Evolutionary conservation across 2,329 filamentous ascomycete species (phyloP), one percentile per base, ranked within the genome.

Genomic region (Pseudovirgaria hyperparasitica): DNA sequence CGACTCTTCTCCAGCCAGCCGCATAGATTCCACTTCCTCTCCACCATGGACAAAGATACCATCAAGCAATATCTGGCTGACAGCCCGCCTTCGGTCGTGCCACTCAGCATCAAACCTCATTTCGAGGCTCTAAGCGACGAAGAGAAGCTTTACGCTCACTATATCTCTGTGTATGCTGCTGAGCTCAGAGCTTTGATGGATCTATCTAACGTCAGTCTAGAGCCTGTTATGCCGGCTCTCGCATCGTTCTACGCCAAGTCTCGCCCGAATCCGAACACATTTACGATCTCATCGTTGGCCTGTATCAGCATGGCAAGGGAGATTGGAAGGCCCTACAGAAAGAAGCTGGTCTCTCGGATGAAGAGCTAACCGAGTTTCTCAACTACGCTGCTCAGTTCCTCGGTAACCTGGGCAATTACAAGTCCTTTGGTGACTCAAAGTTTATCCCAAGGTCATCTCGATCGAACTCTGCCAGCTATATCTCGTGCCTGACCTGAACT

Each of bases 91-190:
- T 80, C 76, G 25, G 73, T 94, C 30, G 87, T 94, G 32, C 74
- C 77, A 25, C 71, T 98, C 26, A 77, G 84, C 52, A 90, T 96
- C 52, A 84, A 84, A 59, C 81, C 84, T 50, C 87, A 96, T 58
- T 98, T 96, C 45, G 79, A 87, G 29, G 72, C 75, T 19, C 57
- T 90, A 34, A 67, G 60, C 28, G 71, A 81, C 44, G 65, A 79
- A 50, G 73, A 92, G 61, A 85, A 87, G 62, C 76, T 80, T 48
- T 94, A 94, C 65, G 81, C 86, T 37, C 86, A 94, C 58, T 85
- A 54, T 29, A 45, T 57, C 33, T 56, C 52, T 19, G 31, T 52
- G 54, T 57, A 45, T 27, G 40, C 9, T 19, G 14, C 26, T 23
- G n/a, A n/a, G n/a, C 23, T 30, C 15, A 18, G 11, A 16, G 14